A percentile compares a stretch with the other conserved stretches of the same genome.
Conservation (phyloP, 2,329 filamentous ascomycete genomes). For the Chaetomium strumarium region DNA sequence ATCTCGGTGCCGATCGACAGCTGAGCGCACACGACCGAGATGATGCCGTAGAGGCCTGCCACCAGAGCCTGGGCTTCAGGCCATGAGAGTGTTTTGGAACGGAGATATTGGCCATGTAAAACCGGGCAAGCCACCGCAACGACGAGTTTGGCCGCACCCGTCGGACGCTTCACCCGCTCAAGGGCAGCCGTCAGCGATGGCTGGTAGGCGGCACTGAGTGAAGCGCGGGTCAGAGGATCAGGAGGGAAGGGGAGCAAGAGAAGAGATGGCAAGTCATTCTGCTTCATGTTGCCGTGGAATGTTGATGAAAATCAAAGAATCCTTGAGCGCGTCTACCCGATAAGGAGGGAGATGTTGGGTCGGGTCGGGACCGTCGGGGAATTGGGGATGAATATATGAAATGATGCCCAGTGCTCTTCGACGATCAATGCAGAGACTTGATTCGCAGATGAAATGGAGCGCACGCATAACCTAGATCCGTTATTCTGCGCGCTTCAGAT, state of each 20-base stretch:
- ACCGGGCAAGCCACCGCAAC: constrained; percentile 59
- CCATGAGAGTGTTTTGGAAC: constrained; percentile 56
- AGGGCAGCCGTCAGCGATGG: constrained; percentile 52
- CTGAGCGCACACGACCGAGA: constrained; percentile 65
- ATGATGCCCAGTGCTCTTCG: no score
- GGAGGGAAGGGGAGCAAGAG: constrained; percentile 61
- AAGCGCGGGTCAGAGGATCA: constrained; percentile 43
- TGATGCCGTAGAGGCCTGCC: constrained; percentile 70
- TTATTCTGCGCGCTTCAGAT: no score
- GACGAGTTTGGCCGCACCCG: constrained; percentile 37
- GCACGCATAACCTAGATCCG: no score
- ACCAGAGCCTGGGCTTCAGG: constrained; percentile 65
- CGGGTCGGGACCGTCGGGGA: no score
- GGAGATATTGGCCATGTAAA: constrained; percentile 45
- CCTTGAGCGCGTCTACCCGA: neutral
- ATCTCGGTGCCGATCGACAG: constrained; percentile 55
- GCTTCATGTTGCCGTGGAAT: constrained; percentile 16
- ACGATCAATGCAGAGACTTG: no score
- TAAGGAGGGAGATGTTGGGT: no score
- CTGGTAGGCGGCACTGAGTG: constrained; percentile 55
- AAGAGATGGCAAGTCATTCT: constrained; percentile 40
- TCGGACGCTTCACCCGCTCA: constrained; percentile 38
- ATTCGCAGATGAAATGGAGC: no score
- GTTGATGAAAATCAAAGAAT: neutral
- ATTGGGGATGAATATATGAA: no score